Evolutionary conservation across 2,329 filamentous ascomycete species (phyloP).

Genomic region (Graphilbum sp.): DNA sequence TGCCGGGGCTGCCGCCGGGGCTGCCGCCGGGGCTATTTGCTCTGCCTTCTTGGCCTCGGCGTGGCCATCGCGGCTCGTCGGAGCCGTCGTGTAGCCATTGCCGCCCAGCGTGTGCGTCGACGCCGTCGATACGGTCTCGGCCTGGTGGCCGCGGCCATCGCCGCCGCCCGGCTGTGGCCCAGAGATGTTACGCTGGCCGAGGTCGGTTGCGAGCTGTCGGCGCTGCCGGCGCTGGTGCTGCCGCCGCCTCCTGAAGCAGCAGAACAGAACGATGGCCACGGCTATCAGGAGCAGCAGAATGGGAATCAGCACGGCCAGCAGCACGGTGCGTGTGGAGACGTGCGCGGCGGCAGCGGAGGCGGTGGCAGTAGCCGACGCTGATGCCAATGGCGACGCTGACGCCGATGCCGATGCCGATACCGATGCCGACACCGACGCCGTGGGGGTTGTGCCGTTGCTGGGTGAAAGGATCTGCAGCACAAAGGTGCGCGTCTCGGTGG

Average conservation of each 20-base stretch:
- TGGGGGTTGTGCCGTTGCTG: conserved; percentile 12
- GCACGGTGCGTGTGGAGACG: conserved; percentile 13
- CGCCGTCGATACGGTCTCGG: background rate
- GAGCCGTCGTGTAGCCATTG: background rate
- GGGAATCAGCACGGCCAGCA: conserved; percentile 28
- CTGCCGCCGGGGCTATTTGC: too few relatives aligned
- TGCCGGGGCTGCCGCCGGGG: too few relatives aligned
- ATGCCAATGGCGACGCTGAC: conserved; percentile 1
- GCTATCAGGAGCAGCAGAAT: conserved; percentile 21
- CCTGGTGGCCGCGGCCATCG: background rate
- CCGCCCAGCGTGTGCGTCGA: background rate
- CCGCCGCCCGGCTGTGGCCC: background rate
- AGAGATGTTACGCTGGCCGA: background rate
- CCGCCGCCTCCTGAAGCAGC: conserved; percentile 15
- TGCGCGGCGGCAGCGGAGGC: background rate
- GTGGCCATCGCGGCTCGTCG: background rate
- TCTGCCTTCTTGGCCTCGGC: background rate
- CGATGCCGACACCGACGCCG: too few relatives aligned
- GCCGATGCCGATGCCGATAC: background rate
- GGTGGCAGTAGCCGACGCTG: conserved; percentile 1
- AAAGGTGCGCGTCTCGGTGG: conserved; percentile 21
- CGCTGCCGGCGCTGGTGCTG: conserved; percentile 10
- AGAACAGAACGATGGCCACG: conserved; percentile 13
- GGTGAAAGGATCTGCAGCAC: conserved; percentile 19
- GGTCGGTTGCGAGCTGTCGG: conserved; percentile 4